These are phyloP conservation scores for Chlorella sp. DNA, from an alignment of 139 green algal genomes.

Conservation along the genomic window DNA sequence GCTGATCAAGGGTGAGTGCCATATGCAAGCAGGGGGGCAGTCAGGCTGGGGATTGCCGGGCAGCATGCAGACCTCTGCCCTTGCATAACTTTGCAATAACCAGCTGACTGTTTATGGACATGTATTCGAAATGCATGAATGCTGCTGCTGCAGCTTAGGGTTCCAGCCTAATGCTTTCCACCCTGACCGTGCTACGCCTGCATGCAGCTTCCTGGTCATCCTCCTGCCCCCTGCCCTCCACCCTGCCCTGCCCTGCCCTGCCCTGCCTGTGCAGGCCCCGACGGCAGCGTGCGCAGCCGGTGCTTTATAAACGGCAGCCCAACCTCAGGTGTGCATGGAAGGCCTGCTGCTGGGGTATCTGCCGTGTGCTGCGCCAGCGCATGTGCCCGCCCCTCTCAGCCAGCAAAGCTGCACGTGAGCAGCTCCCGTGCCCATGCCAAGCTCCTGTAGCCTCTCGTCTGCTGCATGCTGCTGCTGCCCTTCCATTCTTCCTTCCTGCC, in stretches of 20 bases:
- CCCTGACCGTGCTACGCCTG: background rate
- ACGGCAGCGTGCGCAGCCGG: constrained; percentile 50
- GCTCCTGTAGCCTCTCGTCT: no score
- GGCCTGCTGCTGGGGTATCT: background rate
- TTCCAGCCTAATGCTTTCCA: no score
- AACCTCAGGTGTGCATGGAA: constrained; percentile 45
- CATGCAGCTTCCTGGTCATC: background rate
- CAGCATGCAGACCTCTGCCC: background rate
- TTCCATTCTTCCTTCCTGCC: no score
- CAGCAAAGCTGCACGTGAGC: no score
- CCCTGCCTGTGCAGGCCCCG: background rate
- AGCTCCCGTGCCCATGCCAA: no score
- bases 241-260: background rate
- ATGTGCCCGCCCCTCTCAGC: background rate
- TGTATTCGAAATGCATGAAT: no score
- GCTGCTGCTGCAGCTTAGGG: no score
- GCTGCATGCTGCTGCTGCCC: background rate
- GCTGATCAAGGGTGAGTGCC: constrained; percentile 28
- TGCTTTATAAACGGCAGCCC: constrained; percentile 79
- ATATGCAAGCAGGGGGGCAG: background rate
- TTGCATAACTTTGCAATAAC: background rate
- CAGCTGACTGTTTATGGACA: no score
- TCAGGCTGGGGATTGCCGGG: background rate
- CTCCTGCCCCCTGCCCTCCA: no score
- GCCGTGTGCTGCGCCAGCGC: background rate